Base-by-base conservation (phyloP, 1,139 yeast species). In the Entelexis paramagnoliae region DNA sequence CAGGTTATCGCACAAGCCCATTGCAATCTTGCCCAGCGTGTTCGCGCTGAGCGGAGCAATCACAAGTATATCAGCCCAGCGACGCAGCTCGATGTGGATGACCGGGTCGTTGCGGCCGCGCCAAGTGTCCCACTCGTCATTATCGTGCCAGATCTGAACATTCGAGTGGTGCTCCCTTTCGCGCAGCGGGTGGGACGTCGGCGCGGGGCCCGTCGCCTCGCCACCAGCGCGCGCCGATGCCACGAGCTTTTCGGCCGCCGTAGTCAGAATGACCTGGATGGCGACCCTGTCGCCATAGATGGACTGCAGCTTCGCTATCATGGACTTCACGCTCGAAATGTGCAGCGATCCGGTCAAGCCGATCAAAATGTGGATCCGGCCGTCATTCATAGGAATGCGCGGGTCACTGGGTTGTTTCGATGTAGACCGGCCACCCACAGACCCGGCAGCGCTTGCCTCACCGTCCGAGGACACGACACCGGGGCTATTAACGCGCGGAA, bases 41-140 rank as follows among this genome's bases (percentile, higher is more conserved):
- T 89, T 88, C 7, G 96, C 96, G 14, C 95, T 83, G 57, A 88
- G 70, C 3, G 96, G 96, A 35, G 95, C 94, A 51, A 89, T 83
- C 35, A 88, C 75, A 50, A 89, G 72, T 32, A 89, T 81, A 68
- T 89, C 96, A 0, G 96, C 97, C 97, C 97, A 89, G 61, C 95
- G 77, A 60, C 96, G 78, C 55, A 89, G 73, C 68, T 89, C 96
- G 62, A 88, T 88, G 67, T 89, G 96, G 59, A 89, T 72, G 29
- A 88, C 96, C 1, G 96, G 96, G 67, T 88, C 96, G 48, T 87
- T 78, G 59, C 96, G 76, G 46, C 75, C 72, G 62, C 77, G 76
- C 96, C 96, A 88, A 4, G 87, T 81, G 46, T 72, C 75, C 96
- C 96, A 89, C 68, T 89, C 97, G 65, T 89, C 97, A 46, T 76